phyloP scores from a whole-genome alignment of 768 basidiomycete species.

The Phanerochaete carnosa region DNA sequence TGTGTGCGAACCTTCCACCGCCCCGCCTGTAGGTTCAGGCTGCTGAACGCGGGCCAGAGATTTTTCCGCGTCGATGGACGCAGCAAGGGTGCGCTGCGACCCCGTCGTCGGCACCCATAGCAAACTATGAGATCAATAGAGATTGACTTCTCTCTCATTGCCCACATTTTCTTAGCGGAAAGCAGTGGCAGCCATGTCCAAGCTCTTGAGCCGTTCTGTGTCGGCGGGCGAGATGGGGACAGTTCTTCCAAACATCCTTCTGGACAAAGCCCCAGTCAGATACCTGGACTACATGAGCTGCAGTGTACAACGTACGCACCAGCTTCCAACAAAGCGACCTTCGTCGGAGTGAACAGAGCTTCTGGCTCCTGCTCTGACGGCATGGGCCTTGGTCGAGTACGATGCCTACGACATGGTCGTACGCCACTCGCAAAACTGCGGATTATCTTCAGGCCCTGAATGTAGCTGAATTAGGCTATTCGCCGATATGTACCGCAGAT shows the following conservation, averaged over 20 bases:
- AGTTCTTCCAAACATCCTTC: neutral
- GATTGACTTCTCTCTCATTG: neutral
- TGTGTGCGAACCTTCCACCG: neutral
- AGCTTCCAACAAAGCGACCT: neutral
- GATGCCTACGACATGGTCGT: neutral
- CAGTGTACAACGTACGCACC: neutral
- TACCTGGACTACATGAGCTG: neutral
- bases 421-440: neutral
- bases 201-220: neutral
- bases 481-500: neutral
- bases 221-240: too few species aligned
- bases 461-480: neutral
- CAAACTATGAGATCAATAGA: neutral
- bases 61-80: neutral
- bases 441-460: neutral
- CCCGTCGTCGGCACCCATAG: too few species aligned
- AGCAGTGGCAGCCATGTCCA: neutral
- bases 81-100: neutral
- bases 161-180: neutral
- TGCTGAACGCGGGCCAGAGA: neutral
- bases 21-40: neutral
- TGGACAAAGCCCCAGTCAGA: neutral
- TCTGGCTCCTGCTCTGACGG: neutral
- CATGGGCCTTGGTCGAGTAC: too few species aligned
- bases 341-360: neutral